phyloP scores from a whole-genome alignment of 495 filamentous ascomycete species.

The Neurospora sp. region DNA sequence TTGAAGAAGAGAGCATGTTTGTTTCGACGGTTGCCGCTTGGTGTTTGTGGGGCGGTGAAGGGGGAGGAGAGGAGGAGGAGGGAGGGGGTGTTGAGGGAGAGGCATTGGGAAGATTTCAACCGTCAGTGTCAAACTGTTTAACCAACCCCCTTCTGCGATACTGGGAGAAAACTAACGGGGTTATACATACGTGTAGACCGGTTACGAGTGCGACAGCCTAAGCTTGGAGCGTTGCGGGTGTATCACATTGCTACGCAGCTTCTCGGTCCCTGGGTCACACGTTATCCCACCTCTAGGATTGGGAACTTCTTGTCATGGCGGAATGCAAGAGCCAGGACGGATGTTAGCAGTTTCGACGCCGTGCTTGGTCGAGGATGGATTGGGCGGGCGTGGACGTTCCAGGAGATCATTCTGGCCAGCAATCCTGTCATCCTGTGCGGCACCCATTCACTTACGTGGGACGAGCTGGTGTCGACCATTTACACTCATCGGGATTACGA shows the following conservation, averaged over 20 bases:
- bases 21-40: not conserved
- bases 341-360: not conserved
- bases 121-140: too few species aligned
- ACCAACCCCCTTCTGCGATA: too few species aligned
- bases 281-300: not conserved
- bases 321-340: not conserved
- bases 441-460: not conserved
- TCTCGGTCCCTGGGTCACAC: not conserved
- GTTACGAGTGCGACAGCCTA: not conserved
- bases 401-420: slow-evolving; percentile 10
- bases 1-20: not conserved
- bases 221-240: not conserved
- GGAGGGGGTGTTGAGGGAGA: not conserved
- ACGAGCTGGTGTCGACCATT: not conserved
- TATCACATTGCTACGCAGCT: not conserved
- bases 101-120: not conserved
- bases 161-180: not conserved
- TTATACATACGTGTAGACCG: not conserved
- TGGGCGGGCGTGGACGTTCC: slow-evolving; percentile 14
- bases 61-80: not conserved
- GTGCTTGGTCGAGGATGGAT: slow-evolving; percentile 6
- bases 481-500: not conserved
- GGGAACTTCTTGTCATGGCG: not conserved
- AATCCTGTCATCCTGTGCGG: slow-evolving; percentile 7
- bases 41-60: not conserved